A percentile compares a stretch with the other conserved stretches of the same genome.
Conservation (phyloP, 192 early-diverging fungal genomes). For the Backusella tarrabulga region DNA sequence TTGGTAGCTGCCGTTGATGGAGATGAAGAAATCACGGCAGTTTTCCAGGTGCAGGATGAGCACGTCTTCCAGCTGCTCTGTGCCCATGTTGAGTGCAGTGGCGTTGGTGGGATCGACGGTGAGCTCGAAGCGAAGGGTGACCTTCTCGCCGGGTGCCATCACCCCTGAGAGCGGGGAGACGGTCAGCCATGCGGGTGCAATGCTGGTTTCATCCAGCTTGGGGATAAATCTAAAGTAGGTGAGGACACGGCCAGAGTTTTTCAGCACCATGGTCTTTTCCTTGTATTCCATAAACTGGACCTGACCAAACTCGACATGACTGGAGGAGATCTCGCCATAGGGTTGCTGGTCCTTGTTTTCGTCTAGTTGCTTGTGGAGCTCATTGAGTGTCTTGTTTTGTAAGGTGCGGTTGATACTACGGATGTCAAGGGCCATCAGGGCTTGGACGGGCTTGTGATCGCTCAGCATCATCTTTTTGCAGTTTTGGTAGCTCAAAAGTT, state of each 20-base stretch:
- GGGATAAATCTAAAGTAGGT: slow-evolving; percentile 73
- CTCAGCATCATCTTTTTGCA: slow-evolving; percentile 66
- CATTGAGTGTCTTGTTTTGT: slow-evolving; percentile 53
- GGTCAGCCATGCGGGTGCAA: slow-evolving; percentile 72
- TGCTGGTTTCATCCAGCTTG: slow-evolving; percentile 55
- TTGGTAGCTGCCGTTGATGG: slow-evolving; percentile 66
- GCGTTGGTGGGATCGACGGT: slow-evolving; percentile 51
- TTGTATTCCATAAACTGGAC: slow-evolving; percentile 54
- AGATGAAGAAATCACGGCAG: slow-evolving; percentile 84
- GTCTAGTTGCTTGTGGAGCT: slow-evolving; percentile 74
- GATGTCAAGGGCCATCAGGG: slow-evolving; percentile 63
- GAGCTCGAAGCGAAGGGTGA: slow-evolving; percentile 57
- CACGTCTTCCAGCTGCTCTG: slow-evolving; percentile 67
- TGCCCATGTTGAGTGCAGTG: slow-evolving; percentile 52
- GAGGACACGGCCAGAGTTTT: slow-evolving; percentile 76
- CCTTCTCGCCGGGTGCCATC: slow-evolving; percentile 71
- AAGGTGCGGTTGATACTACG: slow-evolving; percentile 57
- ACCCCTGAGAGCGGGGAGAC: slow-evolving; percentile 65
- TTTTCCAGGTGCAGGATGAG: slow-evolving; percentile 81
- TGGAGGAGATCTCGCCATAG: slow-evolving; percentile 66
- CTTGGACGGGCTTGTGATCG: slow-evolving; percentile 93
- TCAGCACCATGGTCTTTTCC: slow-evolving; percentile 52
- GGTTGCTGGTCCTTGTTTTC: slow-evolving; percentile 71
- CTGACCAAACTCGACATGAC: slow-evolving; percentile 70
- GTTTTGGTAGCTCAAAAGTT: slow-evolving; percentile 51